Evolutionary conservation across 148 eudicot genomes (phyloP).

Genomic region (Chenopodium quinoa): DNA sequence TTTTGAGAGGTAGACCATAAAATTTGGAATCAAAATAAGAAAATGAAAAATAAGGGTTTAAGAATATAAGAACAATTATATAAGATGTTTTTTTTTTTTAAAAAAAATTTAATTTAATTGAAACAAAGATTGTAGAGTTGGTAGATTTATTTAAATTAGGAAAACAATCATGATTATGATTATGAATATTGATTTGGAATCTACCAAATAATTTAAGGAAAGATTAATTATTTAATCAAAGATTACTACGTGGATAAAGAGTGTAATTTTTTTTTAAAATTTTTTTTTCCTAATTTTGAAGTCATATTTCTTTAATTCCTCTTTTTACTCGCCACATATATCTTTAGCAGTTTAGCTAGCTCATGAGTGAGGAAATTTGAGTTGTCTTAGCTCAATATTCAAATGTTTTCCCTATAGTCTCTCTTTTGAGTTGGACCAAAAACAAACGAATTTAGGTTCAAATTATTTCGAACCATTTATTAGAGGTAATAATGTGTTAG

Average conservation of each 20-base stretch:
- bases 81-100: not conserved
- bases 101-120: too few relatives aligned
- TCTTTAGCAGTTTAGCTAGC: not conserved
- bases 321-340: not conserved
- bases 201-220: not conserved
- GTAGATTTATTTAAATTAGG: not conserved
- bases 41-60: not conserved
- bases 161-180: not conserved
- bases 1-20: slow-evolving; percentile 5
- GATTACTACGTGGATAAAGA: not conserved
- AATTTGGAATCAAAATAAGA: slow-evolving; percentile 4
- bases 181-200: not conserved
- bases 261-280: too few relatives aligned
- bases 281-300: not conserved
- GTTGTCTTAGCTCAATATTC: not conserved
- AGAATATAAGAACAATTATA: not conserved
- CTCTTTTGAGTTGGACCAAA: too few relatives aligned
- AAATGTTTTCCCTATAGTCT: too few relatives aligned
- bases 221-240: not conserved
- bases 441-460: too few relatives aligned
- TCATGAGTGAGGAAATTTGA: not conserved
- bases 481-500: too few relatives aligned
- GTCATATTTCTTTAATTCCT: too few relatives aligned
- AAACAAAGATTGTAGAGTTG: not conserved
- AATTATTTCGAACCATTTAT: too few relatives aligned